phyloP scores from a whole-genome alignment of 345 rosid genomes.

The Moricandia moricandioides region DNA sequence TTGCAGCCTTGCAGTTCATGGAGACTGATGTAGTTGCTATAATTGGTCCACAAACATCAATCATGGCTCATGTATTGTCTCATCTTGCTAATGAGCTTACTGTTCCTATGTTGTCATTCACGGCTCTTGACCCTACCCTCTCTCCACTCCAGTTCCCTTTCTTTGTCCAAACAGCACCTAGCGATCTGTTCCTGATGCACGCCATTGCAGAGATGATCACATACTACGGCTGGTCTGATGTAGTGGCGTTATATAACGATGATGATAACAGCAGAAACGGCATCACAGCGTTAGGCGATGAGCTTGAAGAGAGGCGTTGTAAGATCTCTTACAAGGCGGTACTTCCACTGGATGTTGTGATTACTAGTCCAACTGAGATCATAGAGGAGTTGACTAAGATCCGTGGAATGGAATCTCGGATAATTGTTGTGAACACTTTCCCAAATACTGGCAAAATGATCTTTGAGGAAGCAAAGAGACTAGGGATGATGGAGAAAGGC shows the following conservation, averaged over 20 bases:
- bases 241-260: constrained; percentile 62
- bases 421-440: constrained; percentile 61
- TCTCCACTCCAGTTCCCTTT: constrained; percentile 87
- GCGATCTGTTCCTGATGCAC: constrained; percentile 70
- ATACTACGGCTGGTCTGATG: constrained; percentile 65
- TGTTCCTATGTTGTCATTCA: constrained; percentile 78
- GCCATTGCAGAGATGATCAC: constrained; percentile 81
- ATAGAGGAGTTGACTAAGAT: constrained; percentile 51
- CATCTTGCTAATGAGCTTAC: constrained; percentile 79
- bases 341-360: constrained; percentile 57
- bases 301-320: constrained; percentile 65
- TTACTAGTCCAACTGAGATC: constrained; percentile 41
- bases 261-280: constrained; percentile 86
- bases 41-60: constrained; percentile 80
- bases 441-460: constrained; percentile 58
- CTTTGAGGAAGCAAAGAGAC: constrained; percentile 67
- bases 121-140: constrained; percentile 75
- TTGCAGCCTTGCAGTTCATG: constrained; percentile 73
- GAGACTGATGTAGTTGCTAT: constrained; percentile 83
- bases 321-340: constrained; percentile 68
- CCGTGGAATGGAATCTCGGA: constrained; percentile 65
- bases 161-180: constrained; percentile 93
- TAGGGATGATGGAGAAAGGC: constrained; percentile 75
- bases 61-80: constrained; percentile 78
- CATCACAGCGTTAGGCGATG: constrained; percentile 56